Base-by-base conservation (phyloP, 2,329 filamentous ascomycete species). In the Aspergillus texensis region DNA sequence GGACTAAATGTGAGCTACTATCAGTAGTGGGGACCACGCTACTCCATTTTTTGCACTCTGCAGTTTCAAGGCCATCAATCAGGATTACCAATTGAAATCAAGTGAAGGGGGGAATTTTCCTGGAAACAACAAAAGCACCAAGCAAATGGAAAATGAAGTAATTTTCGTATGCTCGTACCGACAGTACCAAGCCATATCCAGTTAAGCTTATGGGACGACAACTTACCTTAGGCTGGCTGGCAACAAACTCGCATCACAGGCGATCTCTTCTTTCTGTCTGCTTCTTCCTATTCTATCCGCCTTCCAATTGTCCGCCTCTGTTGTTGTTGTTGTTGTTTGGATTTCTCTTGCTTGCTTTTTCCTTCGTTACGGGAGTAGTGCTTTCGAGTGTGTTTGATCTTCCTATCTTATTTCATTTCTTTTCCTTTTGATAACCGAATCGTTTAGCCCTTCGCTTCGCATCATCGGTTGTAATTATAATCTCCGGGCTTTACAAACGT, bases 101-200 rank as follows among this genome's bases (percentile, higher is more conserved):
- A 30, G 26, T 6, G 19, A 36, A 50, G 32, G 50, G 50, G 30
- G 43, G 54, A 43, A 60, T 24, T 56, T 26, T 43, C 60, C 43
- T 57, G 34, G 34, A 58, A 60, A 57, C 61, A 58, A 52, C 16
- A n/a, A n/a, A 34, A 34, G 28, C 28, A 32, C 30, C 16, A 4
- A 32, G 52, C 21, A 34, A 55, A 55, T 14, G n/a, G 14, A 36
- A 39, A 19, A n/a, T 26, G 9, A 26, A 6, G 65, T 67, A 67
- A 67, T 67, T 67, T 66, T 67, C 61, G 41, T 62, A 45, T 32
- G n/a, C 10, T 3, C 55, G 8, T 58, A 50, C 60, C 28, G 9
- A 32, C 32, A 41, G 39, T 26, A 48, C 56, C 34, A 60, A 50
- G 56, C 65, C 62, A 50, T 34, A 62, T 58, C 19, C 45, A 62